These are phyloP conservation scores for Crithidia expoeki DNA, from an alignment of 208 protist species.

Conservation along the genomic window DNA sequence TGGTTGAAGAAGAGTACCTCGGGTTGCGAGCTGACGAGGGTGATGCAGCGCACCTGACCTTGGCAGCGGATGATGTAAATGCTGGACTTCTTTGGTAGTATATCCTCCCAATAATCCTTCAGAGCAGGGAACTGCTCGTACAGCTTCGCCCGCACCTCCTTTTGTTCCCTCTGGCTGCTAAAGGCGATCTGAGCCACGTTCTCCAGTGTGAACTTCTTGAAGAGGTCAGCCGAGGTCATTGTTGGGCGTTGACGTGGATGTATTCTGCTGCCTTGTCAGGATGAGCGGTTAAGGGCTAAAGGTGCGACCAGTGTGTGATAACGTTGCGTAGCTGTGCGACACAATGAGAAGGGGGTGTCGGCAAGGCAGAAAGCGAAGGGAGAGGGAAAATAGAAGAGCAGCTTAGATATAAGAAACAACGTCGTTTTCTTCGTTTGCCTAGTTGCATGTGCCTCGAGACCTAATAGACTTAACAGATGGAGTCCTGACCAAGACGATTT, in stretches of 20 bases:
- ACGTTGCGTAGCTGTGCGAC: too few relatives aligned
- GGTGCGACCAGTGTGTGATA: too few relatives aligned
- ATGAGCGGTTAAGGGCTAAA: too few relatives aligned
- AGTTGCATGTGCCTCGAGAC: too few relatives aligned
- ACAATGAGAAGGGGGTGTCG: too few relatives aligned
- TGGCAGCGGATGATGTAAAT: constrained; percentile 95
- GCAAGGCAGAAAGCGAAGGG: too few relatives aligned
- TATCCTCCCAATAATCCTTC: constrained; percentile 90
- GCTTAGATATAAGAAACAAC: too few relatives aligned
- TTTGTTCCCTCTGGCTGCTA: constrained; percentile 88
- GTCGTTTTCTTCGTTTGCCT: too few relatives aligned
- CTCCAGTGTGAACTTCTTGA: constrained; percentile 92
- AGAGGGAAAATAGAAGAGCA: too few relatives aligned
- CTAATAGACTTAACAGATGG: too few relatives aligned
- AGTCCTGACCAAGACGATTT: too few relatives aligned
- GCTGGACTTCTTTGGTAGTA: constrained; percentile 93
- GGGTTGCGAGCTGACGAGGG: constrained; percentile 90
- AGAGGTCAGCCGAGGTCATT: constrained; percentile 67
- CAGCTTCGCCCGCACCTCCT: constrained; percentile 87
- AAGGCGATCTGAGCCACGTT: constrained; percentile 91
- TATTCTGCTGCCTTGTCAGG: neutral
- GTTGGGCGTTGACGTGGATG: neutral
- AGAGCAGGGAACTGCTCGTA: constrained; percentile 87
- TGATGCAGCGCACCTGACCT: constrained; percentile 91
- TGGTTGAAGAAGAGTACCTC: constrained; percentile 97